phyloP scores from a whole-genome alignment of 2,329 filamentous ascomycete species.

The Phialophora verrucosa region DNA sequence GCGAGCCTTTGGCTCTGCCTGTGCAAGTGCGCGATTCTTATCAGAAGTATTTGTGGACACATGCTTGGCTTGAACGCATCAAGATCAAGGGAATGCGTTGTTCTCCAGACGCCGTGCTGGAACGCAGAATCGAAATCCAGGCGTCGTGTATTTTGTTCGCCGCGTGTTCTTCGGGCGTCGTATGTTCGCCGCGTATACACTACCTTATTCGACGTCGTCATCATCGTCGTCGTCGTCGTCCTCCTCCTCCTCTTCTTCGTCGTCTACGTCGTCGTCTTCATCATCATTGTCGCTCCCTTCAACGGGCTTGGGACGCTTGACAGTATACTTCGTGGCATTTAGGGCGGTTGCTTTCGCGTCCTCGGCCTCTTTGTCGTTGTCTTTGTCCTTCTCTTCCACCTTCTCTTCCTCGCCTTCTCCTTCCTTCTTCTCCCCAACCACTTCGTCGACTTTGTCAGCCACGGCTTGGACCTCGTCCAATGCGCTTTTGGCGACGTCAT shows the following conservation, averaged over 20 bases:
- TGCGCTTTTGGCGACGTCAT: constrained; percentile 42
- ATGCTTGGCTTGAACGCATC: background rate
- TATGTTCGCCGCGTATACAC: background rate
- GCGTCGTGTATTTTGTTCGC: constrained; percentile 6
- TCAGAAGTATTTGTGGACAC: background rate
- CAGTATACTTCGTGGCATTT: background rate
- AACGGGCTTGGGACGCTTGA: background rate
- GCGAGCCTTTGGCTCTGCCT: background rate
- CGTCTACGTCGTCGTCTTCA: background rate
- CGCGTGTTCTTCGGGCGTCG: background rate
- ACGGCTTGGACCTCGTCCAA: constrained; percentile 34
- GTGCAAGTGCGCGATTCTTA: background rate
- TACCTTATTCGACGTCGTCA: background rate
- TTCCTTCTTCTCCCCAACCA: constrained; percentile 26
- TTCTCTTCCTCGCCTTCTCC: constrained; percentile 10
- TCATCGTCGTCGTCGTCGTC: background rate
- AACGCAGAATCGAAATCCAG: constrained; percentile 11
- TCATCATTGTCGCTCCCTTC: constrained; percentile 11
- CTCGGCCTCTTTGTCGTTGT: constrained; percentile 13
- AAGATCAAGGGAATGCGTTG: background rate
- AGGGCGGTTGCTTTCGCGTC: background rate
- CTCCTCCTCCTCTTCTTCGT: background rate
- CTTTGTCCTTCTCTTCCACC: background rate
- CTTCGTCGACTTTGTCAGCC: constrained; percentile 27
- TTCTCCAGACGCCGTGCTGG: constrained; percentile 18